Evolutionary conservation across 2,329 filamentous ascomycete genomes (phyloP), one percentile per base, ranked within the genome.

Genomic region (Alternaria atra): DNA sequence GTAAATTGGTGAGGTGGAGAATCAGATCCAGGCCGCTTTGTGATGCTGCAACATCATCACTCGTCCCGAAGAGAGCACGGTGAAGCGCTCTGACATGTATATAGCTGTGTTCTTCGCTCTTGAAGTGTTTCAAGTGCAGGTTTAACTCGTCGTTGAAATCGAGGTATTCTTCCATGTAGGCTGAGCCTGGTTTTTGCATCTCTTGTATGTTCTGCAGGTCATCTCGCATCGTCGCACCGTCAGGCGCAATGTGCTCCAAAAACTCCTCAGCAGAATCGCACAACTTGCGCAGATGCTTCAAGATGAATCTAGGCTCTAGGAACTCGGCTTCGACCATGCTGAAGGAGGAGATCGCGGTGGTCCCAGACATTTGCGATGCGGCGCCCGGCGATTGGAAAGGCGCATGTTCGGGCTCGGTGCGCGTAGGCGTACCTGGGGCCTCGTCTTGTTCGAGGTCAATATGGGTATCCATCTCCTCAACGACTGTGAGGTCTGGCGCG

Each of bases 341-440:
- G 56, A 81, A 80, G 3, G 81, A 81, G 0, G 81, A 81, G 43
- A 81, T 81, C 5, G 80, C 80, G 3, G 83, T 84, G 3, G 80
- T 83, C 13, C 81, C 81, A 4, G 83, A 84, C 68, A 82, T 79
- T 40, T 74, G 78, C 6, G 82, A 83, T 15, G 68, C 66, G 27
- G 71, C 75, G 25, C 76, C 77, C n/a, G 77, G 77, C 29, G 77
- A 80, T 51, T 68, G 72, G 44, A 69, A 68, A 15, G 57, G 47
- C 17, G 60, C 30, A 8, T 60, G 39, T 35, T 64, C 61, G 47
- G 58, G 55, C 25, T 55, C 54, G 4, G 64, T 34, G 34, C 42
- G 64, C 17, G 60, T 42, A n/a, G 74, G 73, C 5, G 73, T 77
- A 30, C 61, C 60, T 23, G 72, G 70, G 9, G 61, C 17, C 39